Conservation (phyloP, 2,329 filamentous ascomycete genomes). For the Aspergillus sp. region DNA sequence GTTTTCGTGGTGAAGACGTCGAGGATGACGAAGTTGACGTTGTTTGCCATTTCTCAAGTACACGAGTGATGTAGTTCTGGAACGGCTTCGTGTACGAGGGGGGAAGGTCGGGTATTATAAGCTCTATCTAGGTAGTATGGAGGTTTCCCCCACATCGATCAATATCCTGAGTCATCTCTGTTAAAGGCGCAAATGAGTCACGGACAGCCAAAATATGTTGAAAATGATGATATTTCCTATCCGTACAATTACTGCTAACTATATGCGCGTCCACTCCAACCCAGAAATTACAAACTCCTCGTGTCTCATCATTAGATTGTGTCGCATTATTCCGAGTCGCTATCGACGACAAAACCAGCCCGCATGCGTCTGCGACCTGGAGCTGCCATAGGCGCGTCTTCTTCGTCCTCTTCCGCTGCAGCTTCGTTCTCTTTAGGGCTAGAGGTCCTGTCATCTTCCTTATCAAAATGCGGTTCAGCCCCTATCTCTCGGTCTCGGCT, state of each 20-base stretch:
- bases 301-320: conserved; percentile 25
- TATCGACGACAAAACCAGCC: conserved; percentile 44
- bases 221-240: neutral
- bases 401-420: conserved; percentile 22
- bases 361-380: conserved; percentile 36
- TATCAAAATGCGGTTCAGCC: conserved; percentile 2
- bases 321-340: conserved; percentile 40
- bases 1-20: conserved; percentile 45
- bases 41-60: neutral
- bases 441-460: neutral
- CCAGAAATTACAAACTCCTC: conserved; percentile 11
- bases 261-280: neutral
- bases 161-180: too few species aligned
- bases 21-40: conserved; percentile 20
- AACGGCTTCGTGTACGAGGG: too few species aligned
- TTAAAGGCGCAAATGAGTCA: neutral
- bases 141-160: too few species aligned
- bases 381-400: conserved; percentile 29
- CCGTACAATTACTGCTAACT: neutral
- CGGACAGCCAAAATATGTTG: too few species aligned
- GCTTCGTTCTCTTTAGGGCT: conserved; percentile 8
- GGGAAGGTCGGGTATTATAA: neutral
- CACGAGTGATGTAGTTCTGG: too few species aligned
- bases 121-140: too few species aligned
- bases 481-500: conserved; percentile 25